A percentile compares a stretch with the other conserved stretches of the same genome.
Conservation (phyloP, 768 basidiomycete genomes). For the Agaricus blazei region DNA sequence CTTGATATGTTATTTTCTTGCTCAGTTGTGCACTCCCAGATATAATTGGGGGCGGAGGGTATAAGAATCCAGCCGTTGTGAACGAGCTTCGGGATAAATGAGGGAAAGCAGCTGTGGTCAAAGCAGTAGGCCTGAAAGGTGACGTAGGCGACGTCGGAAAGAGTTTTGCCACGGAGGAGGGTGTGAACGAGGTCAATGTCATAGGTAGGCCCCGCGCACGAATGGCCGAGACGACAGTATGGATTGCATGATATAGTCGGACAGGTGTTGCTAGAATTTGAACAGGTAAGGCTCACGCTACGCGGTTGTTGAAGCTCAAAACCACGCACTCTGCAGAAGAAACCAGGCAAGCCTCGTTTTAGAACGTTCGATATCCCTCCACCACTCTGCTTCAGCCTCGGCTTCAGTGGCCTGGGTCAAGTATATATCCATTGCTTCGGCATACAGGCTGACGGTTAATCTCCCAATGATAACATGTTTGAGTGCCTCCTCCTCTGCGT, state of each 20-base stretch:
- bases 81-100: slow-evolving; percentile 34
- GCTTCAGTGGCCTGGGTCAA: slow-evolving; percentile 63
- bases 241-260: slow-evolving; percentile 31
- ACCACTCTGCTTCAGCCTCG: slow-evolving; percentile 82
- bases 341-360: slow-evolving; percentile 51
- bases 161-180: slow-evolving; percentile 41
- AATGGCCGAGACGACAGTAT: slow-evolving; percentile 36
- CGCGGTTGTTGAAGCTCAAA: background rate
- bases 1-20: background rate
- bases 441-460: slow-evolving; percentile 54
- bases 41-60: slow-evolving; percentile 12
- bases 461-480: slow-evolving; percentile 41
- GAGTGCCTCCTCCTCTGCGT: slow-evolving; percentile 32
- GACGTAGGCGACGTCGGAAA: slow-evolving; percentile 39
- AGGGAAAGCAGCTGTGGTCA: slow-evolving; percentile 62
- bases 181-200: slow-evolving; percentile 39
- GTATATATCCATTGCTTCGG: slow-evolving; percentile 58
- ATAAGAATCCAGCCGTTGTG: slow-evolving; percentile 17
- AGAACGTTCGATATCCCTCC: slow-evolving; percentile 69
- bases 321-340: slow-evolving; percentile 70
- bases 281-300: slow-evolving; percentile 3
- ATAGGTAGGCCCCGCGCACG: slow-evolving; percentile 40
- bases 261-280: slow-evolving; percentile 38
- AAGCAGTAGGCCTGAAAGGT: slow-evolving; percentile 41
- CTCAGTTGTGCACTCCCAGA: background rate